phyloP scores from a whole-genome alignment of 1,284 basidiomycete genomes.

The Caloboletus firmus region DNA sequence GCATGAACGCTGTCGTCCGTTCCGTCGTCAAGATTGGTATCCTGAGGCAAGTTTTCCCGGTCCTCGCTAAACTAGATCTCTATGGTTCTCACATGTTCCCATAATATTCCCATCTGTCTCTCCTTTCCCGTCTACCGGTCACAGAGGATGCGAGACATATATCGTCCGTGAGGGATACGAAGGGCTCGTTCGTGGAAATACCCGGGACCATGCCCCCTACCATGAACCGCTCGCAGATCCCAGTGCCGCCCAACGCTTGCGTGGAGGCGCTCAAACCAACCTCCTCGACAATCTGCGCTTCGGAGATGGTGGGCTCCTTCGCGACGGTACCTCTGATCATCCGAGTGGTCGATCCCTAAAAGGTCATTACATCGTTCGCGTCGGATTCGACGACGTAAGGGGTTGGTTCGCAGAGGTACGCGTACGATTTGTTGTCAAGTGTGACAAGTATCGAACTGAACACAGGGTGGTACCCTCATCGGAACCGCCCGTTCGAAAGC shows the following conservation, averaged over 20 bases:
- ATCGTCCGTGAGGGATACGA: conserved; percentile 98
- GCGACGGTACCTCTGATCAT: conserved; percentile 88
- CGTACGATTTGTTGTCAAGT: conserved; percentile 4
- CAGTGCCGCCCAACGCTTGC: conserved; percentile 15
- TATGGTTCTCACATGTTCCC: neutral
- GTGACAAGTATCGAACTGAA: neutral
- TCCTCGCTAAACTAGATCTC: neutral
- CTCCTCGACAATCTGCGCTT: conserved; percentile 77
- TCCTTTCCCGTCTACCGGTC: neutral
- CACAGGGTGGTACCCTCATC: conserved; percentile 91
- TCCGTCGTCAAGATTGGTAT: conserved; percentile 89
- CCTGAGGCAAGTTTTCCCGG: conserved; percentile 60
- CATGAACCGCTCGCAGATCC: conserved; percentile 27
- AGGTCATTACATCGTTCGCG: conserved; percentile 91
- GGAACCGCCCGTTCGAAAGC: conserved; percentile 90
- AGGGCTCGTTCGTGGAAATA: conserved; percentile 81
- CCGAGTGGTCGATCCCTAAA: conserved; percentile 66
- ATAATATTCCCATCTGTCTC: neutral
- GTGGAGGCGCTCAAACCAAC: conserved; percentile 31
- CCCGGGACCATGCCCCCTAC: conserved; percentile 36
- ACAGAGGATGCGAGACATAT: conserved; percentile 88
- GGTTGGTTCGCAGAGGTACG: conserved; percentile 89
- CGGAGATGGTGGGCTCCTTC: conserved; percentile 87
- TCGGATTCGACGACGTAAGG: conserved; percentile 98
- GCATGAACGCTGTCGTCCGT: conserved; percentile 95